These are phyloP conservation scores for Fusarium sp. DNA, from an alignment of 2,329 filamentous ascomycete species.

Conservation along the genomic window DNA sequence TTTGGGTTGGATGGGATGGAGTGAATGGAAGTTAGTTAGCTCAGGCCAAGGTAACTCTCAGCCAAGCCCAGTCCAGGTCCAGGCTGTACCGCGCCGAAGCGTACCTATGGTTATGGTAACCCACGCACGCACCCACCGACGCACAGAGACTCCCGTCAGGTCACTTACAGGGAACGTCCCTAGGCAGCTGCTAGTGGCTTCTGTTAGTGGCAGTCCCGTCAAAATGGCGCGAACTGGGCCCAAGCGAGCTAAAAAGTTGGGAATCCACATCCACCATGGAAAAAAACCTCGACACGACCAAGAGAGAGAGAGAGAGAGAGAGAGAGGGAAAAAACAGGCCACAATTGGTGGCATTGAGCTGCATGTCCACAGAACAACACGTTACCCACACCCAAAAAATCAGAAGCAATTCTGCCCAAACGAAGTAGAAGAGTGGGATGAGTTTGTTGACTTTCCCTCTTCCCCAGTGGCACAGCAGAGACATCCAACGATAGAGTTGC, in stretches of 20 bases:
- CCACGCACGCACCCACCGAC: neutral
- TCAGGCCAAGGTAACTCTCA: neutral
- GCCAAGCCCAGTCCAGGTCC: neutral
- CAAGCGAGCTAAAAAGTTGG: conserved; percentile 22
- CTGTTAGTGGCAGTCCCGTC: conserved; percentile 13
- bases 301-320: conserved; percentile 5
- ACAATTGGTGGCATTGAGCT: conserved; percentile 19
- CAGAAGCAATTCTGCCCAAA: conserved; percentile 7
- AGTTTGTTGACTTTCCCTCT: neutral
- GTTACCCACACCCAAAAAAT: conserved; percentile 21
- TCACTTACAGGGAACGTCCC: conserved; percentile 16
- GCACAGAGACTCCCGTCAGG: neutral
- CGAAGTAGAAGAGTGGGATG: conserved; percentile 13
- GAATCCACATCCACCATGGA: conserved; percentile 11
- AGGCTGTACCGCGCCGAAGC: conserved; percentile 35
- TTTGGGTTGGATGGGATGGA: conserved; percentile 14
- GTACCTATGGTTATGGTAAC: neutral
- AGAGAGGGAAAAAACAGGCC: conserved; percentile 27
- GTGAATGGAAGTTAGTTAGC: conserved; percentile 11
- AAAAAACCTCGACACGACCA: conserved; percentile 15
- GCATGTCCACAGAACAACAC: conserved; percentile 23
- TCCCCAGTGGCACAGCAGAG: conserved; percentile 15
- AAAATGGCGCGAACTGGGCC: conserved; percentile 29
- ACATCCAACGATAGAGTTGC: neutral
- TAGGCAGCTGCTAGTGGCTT: conserved; percentile 1